Evolutionary conservation across 192 early-diverging fungal genomes (phyloP).

Genomic region (Coemansia sp.): DNA sequence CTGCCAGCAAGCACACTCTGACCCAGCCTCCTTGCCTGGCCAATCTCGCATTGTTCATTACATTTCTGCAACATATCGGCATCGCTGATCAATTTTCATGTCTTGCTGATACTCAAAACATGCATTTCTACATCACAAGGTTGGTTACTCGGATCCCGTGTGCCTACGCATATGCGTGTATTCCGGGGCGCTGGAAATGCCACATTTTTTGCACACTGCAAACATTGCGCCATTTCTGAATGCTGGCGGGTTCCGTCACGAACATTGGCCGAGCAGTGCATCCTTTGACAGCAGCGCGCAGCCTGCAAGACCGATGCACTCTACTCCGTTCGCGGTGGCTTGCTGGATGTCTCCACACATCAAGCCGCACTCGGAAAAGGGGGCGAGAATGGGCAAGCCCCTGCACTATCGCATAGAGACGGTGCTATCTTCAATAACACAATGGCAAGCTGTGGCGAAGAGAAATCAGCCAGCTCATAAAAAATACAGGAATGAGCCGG

Average conservation of each 20-base stretch:
- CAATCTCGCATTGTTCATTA: conserved; percentile 2
- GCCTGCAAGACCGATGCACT: conserved; percentile 2
- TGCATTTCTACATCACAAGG: not conserved
- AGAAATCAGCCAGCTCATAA: conserved; percentile 6
- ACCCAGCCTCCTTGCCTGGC: not conserved
- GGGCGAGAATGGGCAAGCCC: no score
- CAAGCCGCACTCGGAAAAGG: conserved; percentile 5
- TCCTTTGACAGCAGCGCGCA: not conserved
- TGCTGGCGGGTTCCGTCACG: not conserved
- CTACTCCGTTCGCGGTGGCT: not conserved
- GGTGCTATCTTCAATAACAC: not conserved
- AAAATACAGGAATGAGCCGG: conserved; percentile 4
- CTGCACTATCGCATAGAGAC: no score
- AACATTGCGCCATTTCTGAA: not conserved
- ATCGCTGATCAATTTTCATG: conserved; percentile 6
- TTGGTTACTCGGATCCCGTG: not conserved
- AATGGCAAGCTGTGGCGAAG: conserved; percentile 4
- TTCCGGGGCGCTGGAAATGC: not conserved
- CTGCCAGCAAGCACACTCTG: not conserved
- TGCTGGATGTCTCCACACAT: conserved; percentile 4
- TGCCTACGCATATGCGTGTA: not conserved
- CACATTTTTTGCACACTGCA: no score
- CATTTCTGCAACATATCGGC: not conserved
- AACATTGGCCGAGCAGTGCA: not conserved
- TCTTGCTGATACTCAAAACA: not conserved